These are phyloP conservation scores for Boletus eberwhitei DNA, from an alignment of 768 basidiomycete species.

Conservation along the genomic window DNA sequence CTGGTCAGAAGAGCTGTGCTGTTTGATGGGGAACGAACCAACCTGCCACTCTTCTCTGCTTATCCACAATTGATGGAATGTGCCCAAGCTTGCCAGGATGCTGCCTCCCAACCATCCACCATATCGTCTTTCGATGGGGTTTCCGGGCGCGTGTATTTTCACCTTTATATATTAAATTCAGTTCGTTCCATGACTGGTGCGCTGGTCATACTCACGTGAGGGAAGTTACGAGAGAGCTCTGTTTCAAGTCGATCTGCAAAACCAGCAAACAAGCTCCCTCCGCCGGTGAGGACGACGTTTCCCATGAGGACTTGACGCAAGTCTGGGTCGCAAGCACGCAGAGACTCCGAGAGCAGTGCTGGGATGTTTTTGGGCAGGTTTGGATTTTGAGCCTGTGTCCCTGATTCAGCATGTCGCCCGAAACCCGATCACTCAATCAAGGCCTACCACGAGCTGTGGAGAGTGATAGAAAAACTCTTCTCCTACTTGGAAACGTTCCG, in stretches of 20 bases:
- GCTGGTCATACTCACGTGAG: constrained; percentile 57
- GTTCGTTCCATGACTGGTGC: neutral
- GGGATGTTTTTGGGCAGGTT: constrained; percentile 75
- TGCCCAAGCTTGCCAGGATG: constrained; percentile 91
- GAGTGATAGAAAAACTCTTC: constrained; percentile 88
- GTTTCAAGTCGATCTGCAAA: constrained; percentile 77
- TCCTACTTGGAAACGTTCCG: constrained; percentile 78
- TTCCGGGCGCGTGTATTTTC: constrained; percentile 91
- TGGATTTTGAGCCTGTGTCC: constrained; percentile 48
- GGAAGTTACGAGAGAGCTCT: constrained; percentile 73
- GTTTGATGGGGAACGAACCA: constrained; percentile 21
- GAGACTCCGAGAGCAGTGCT: constrained; percentile 69
- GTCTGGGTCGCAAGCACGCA: constrained; percentile 88
- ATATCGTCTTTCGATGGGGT: constrained; percentile 84
- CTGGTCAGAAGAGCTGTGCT: neutral
- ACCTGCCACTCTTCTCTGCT: constrained; percentile 93
- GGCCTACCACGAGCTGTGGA: constrained; percentile 47
- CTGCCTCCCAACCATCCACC: constrained; percentile 96
- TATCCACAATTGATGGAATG: constrained; percentile 97
- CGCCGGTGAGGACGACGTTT: constrained; percentile 96
- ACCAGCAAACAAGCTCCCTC: constrained; percentile 83
- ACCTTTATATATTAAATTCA: constrained; percentile 46
- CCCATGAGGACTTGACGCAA: constrained; percentile 84
- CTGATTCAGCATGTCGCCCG: constrained; percentile 6
- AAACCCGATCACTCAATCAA: neutral